phyloP scores from a whole-genome alignment of 306 rosid genomes.

The Hippophae tibetana region DNA sequence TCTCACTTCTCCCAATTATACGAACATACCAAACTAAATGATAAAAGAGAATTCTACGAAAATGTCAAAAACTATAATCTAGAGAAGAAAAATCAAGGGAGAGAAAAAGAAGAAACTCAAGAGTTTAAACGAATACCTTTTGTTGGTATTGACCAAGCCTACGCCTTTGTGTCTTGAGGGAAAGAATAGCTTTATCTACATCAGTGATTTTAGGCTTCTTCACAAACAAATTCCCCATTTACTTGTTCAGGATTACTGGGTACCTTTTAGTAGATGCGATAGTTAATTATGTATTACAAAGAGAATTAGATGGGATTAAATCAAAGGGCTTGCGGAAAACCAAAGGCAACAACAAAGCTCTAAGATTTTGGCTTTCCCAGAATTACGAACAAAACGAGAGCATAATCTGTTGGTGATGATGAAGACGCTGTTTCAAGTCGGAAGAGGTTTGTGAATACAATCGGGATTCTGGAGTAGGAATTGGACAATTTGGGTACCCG shows the following conservation, averaged over 20 bases:
- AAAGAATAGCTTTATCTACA: conserved; percentile 87
- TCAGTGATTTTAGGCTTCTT: conserved; percentile 95
- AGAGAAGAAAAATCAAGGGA: not conserved
- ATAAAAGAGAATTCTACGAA: not conserved
- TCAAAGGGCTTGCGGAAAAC: no score
- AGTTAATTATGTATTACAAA: no score
- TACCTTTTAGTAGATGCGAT: no score
- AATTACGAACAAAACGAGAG: no score
- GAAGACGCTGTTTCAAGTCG: no score
- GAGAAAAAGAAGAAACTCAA: not conserved
- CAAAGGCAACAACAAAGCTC: no score
- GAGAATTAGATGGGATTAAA: no score
- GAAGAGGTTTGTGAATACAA: no score
- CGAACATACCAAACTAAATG: not conserved
- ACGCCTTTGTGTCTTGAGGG: conserved; percentile 94
- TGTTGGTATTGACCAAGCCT: conserved; percentile 90
- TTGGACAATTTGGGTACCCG: no score
- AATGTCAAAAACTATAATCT: not conserved
- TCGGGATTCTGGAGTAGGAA: no score
- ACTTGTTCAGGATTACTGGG: not conserved
- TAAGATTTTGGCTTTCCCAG: no score
- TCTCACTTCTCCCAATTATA: not conserved
- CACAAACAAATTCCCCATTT: conserved; percentile 86
- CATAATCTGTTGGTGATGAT: no score
- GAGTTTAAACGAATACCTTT: conserved; percentile 33